phyloP scores from a whole-genome alignment of 495 filamentous ascomycete species.

The Neurospora sp. region DNA sequence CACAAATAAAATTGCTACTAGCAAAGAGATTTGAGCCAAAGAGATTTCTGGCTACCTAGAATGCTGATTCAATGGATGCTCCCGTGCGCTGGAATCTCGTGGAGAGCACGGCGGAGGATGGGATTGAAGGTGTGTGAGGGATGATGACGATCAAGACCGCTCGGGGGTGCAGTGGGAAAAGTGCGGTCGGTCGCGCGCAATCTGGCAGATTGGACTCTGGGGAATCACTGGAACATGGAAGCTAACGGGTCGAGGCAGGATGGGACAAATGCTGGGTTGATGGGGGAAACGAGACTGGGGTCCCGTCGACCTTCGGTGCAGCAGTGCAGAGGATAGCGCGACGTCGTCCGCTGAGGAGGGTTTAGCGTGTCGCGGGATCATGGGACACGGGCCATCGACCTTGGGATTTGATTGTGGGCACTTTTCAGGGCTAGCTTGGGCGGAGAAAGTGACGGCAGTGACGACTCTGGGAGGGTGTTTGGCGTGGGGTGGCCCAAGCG shows the following conservation, averaged over 20 bases:
- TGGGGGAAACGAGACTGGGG: slow-evolving; percentile 17
- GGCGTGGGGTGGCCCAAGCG: background rate
- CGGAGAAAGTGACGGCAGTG: slow-evolving; percentile 3
- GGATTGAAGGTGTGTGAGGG: background rate
- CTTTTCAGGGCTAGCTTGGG: background rate
- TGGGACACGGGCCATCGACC: slow-evolving; percentile 19
- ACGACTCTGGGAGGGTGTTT: background rate
- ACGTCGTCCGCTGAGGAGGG: slow-evolving; percentile 7
- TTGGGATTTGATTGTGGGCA: background rate
- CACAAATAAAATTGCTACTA: background rate
- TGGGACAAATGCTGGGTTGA: slow-evolving; percentile 15
- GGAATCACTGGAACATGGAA: background rate
- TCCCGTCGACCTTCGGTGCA: background rate
- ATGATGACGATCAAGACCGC: background rate
- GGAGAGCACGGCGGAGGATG: background rate
- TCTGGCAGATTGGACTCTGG: background rate
- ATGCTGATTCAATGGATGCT: background rate
- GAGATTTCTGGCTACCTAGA: background rate
- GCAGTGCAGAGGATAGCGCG: slow-evolving; percentile 10
- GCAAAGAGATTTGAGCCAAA: background rate
- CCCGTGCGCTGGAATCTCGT: background rate
- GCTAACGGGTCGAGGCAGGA: background rate
- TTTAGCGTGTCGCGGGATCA: slow-evolving; percentile 10
- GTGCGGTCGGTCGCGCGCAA: background rate
- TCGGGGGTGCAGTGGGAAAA: background rate